Evolutionary conservation across 805 yeast genomes (phyloP), one percentile per base, ranked within the genome.

Genomic region (Lipomyces yamanashiensis): DNA sequence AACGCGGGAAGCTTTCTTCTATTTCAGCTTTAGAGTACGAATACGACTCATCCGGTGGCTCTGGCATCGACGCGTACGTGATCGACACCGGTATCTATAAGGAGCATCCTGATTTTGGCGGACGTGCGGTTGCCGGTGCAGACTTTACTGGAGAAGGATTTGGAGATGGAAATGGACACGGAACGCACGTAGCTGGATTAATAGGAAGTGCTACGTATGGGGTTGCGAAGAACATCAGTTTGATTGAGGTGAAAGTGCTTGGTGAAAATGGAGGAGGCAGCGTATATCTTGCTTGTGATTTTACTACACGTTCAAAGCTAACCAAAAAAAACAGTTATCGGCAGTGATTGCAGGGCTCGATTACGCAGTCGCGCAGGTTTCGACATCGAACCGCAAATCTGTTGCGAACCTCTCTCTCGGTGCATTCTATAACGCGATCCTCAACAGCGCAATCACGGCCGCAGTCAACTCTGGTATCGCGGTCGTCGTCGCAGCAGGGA

Each of bases 151-250:
- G 74, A 2, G 80, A 77, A 45, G 79, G 78, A 10, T 59, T 81
- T 0, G 90, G 89, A 7, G 97, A 92, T 73, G 77, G 77, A 9
- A 87, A 87, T 70, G 97, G 97, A 0, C 98, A 92, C 74, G 98
- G 97, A n/a, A 90, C 97, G 0, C 97, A 92, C 75, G 96, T 92
- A 54, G 96, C 97, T 0, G 97, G 97, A 2, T 78, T 90, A 12
- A 82, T 90, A 60, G 97, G 93, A 0, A 89, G 97, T 1, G 80
- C 77, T 58, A 84, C 86, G 1, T 92, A 79, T 77, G 98, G 98
- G 7, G 95, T 90, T 2, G 90, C 96, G 17, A 92, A 92, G 74
- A 75, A 82, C 47, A 84, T 84, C 15, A 78, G 79, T 9, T 72
- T 92, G 8, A 78, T 89, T 9, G 95, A 88, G 33, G 85, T 93